phyloP scores from a whole-genome alignment of 352 stramenopile genomes.

The Phytophthora uliginosa region DNA sequence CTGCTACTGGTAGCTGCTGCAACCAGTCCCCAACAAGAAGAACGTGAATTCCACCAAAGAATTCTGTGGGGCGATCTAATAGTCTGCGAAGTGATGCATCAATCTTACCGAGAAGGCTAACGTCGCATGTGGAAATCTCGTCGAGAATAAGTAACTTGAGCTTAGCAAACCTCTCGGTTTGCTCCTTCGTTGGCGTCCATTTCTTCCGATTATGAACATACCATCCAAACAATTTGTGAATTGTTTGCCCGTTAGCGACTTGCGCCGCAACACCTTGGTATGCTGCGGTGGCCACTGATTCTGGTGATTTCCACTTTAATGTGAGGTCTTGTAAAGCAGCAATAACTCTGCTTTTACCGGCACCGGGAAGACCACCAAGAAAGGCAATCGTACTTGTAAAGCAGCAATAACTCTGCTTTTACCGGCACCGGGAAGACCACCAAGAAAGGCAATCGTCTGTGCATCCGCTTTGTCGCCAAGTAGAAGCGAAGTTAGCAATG shows the following conservation, averaged over 20 bases:
- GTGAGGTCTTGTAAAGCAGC: too few relatives aligned
- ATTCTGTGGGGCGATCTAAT: neutral
- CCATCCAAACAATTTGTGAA: slow-evolving; percentile 20
- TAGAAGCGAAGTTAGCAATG: too few relatives aligned
- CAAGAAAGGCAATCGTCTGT: too few relatives aligned
- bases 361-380: too few relatives aligned
- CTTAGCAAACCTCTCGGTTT: slow-evolving; percentile 9
- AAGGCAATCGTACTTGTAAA: too few relatives aligned
- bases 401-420: too few relatives aligned
- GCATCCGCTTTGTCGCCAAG: too few relatives aligned
- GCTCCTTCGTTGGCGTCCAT: neutral
- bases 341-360: too few relatives aligned
- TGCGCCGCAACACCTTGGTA: slow-evolving; percentile 19
- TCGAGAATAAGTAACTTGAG: slow-evolving; percentile 9
- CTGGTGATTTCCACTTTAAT: neutral
- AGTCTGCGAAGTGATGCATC: neutral
- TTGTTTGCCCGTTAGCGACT: slow-evolving; percentile 12
- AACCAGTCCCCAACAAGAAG: slow-evolving; percentile 42
- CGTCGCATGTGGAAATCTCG: neutral
- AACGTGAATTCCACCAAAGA: slow-evolving; percentile 32
- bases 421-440: too few relatives aligned
- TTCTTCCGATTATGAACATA: neutral
- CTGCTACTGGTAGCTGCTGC: slow-evolving; percentile 35
- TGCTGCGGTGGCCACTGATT: slow-evolving; percentile 5
- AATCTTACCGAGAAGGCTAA: slow-evolving; percentile 1